phyloP scores from a whole-genome alignment of 306 rosid genomes.

The Vicia sativa region DNA sequence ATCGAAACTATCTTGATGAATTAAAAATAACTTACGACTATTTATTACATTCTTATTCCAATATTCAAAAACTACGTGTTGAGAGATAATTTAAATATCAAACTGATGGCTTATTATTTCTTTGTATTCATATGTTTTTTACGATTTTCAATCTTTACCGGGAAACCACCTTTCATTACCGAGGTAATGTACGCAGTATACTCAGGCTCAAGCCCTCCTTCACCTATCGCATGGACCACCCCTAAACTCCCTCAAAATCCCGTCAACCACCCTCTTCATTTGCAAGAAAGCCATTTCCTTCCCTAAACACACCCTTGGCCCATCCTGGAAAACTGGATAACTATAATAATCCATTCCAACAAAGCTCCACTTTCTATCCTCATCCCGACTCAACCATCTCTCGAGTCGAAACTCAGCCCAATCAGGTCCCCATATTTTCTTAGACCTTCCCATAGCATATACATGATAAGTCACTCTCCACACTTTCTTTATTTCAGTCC shows the following conservation, averaged over 20 bases:
- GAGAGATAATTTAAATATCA: too few species aligned
- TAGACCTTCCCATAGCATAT: too few species aligned
- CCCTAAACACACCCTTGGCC: constrained; percentile 76
- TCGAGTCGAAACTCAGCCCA: constrained; percentile 67
- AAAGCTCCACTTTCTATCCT: constrained; percentile 48
- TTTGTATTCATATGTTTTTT: background rate
- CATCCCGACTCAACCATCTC: constrained; percentile 58
- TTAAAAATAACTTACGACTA: too few species aligned
- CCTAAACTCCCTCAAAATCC: constrained; percentile 48
- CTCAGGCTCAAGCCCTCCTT: constrained; percentile 48
- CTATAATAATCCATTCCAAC: constrained; percentile 52
- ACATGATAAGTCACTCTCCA: constrained; percentile 53
- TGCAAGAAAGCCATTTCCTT: constrained; percentile 85
- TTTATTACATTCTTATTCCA: too few species aligned
- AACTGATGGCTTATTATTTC: too few species aligned
- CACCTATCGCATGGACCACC: constrained; percentile 45
- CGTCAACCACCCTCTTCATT: constrained; percentile 70
- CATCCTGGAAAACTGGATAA: constrained; percentile 76
- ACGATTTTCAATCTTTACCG: constrained; percentile 46
- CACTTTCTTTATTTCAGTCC: constrained; percentile 64
- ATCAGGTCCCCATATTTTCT: constrained; percentile 61
- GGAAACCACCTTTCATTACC: constrained; percentile 66
- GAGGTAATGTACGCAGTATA: constrained; percentile 46
- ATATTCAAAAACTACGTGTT: too few species aligned
- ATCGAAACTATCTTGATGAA: too few species aligned